Evolutionary conservation across 768 basidiomycete species (phyloP).

Genomic region (Xerocomus spinulosus): DNA sequence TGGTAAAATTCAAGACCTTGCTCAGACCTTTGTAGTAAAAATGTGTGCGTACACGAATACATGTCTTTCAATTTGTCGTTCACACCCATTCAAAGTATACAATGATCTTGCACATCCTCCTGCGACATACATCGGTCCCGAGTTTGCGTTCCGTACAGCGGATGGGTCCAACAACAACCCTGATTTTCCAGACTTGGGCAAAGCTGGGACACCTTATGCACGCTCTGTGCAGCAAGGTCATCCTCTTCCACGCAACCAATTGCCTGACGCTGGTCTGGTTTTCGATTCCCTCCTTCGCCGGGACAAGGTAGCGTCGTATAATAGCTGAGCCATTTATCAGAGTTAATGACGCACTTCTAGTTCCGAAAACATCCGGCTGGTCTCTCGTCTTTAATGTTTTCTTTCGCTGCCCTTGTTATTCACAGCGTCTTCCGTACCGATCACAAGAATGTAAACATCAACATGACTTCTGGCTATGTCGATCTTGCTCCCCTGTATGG

Average conservation of each 20-base stretch:
- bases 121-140: slow-evolving; percentile 57
- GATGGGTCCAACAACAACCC: slow-evolving; percentile 80
- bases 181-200: slow-evolving; percentile 64
- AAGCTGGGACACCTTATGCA: slow-evolving; percentile 75
- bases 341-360: slow-evolving; percentile 33
- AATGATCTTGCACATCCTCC: slow-evolving; percentile 80
- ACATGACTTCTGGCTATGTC: slow-evolving; percentile 84
- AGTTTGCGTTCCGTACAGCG: slow-evolving; percentile 64
- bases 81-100: slow-evolving; percentile 49
- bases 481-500: slow-evolving; percentile 85
- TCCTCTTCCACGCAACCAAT: slow-evolving; percentile 58
- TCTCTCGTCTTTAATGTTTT: slow-evolving; percentile 74
- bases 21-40: slow-evolving; percentile 41
- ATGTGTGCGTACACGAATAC: slow-evolving; percentile 43
- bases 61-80: background rate
- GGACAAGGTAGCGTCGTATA: slow-evolving; percentile 46
- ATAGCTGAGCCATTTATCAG: background rate
- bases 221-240: slow-evolving; percentile 72
- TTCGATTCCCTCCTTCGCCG: slow-evolving; percentile 78
- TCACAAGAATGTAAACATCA: slow-evolving; percentile 60
- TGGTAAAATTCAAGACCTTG: slow-evolving; percentile 38
- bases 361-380: slow-evolving; percentile 75
- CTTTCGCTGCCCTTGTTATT: slow-evolving; percentile 78
- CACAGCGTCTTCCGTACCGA: slow-evolving; percentile 86
- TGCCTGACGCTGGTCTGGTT: slow-evolving; percentile 76